Evolutionary conservation across 2,329 filamentous ascomycete genomes (phyloP).

Genomic region (Nectriaceae sp.): DNA sequence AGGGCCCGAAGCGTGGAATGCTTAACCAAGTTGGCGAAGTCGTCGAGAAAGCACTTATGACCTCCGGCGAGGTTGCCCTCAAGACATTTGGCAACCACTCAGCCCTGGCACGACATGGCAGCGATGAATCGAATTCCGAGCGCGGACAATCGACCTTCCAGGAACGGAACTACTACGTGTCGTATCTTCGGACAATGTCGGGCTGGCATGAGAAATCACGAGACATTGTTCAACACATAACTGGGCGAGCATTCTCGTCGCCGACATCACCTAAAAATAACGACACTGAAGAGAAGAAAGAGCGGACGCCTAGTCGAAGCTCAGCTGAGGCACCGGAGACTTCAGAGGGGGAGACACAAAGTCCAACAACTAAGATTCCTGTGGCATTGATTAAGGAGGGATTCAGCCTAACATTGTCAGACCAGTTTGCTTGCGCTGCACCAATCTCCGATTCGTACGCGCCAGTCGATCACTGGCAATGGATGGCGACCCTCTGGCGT

Average conservation of each 20-base stretch:
- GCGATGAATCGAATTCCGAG: slow-evolving; percentile 10
- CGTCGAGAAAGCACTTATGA: slow-evolving; percentile 63
- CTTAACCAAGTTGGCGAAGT: slow-evolving; percentile 60
- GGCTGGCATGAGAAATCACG: slow-evolving; percentile 76
- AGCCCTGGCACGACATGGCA: slow-evolving; percentile 11
- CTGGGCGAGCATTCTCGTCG: slow-evolving; percentile 19
- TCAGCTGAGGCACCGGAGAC: slow-evolving; percentile 12
- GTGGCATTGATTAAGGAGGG: slow-evolving; percentile 75
- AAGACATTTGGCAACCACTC: slow-evolving; percentile 46
- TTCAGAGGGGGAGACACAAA: slow-evolving; percentile 10
- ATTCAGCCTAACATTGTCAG: slow-evolving; percentile 78
- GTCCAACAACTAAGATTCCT: slow-evolving; percentile 47
- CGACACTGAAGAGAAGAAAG: slow-evolving; percentile 10
- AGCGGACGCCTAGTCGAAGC: slow-evolving; percentile 8
- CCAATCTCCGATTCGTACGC: slow-evolving; percentile 77
- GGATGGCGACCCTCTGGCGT: slow-evolving; percentile 93
- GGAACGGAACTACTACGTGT: slow-evolving; percentile 46
- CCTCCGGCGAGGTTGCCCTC: slow-evolving; percentile 43
- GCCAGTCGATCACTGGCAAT: slow-evolving; percentile 93
- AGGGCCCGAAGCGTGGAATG: slow-evolving; percentile 65
- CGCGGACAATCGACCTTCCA: slow-evolving; percentile 17
- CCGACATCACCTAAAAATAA: not conserved
- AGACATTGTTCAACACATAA: slow-evolving; percentile 63
- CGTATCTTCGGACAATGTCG: slow-evolving; percentile 68
- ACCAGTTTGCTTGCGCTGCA: slow-evolving; percentile 72